A percentile compares a stretch with the other conserved stretches of the same genome.
phyloP scores from a whole-genome alignment of 2,329 filamentous ascomycete genomes.

The Aspergillus intermedius region DNA sequence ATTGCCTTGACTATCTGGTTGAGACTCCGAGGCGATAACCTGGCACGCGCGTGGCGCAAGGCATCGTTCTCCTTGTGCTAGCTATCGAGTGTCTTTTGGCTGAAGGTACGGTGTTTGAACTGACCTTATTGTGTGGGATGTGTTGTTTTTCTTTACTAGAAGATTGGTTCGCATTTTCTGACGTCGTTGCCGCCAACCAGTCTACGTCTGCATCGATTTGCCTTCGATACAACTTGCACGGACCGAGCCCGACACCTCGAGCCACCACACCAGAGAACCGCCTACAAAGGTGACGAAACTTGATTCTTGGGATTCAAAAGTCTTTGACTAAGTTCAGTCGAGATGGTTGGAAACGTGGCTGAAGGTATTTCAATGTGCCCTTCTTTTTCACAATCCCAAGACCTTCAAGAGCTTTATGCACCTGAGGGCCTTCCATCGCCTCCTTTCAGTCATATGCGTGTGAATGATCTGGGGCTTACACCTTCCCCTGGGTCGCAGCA shows the following conservation, averaged over 20 bases:
- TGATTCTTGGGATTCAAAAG: neutral
- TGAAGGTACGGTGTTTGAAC: too few species aligned
- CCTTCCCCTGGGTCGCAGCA: constrained; percentile 33
- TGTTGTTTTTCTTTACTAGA: too few species aligned
- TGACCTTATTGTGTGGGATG: too few species aligned
- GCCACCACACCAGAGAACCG: neutral
- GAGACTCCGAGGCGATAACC: too few species aligned
- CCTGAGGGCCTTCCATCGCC: constrained; percentile 17
- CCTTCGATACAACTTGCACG: neutral
- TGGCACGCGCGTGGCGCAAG: too few species aligned
- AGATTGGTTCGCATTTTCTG: too few species aligned
- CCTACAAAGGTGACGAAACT: neutral
- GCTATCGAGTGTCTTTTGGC: too few species aligned
- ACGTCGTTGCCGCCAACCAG: neutral
- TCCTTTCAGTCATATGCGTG: constrained; percentile 18
- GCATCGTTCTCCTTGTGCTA: too few species aligned
- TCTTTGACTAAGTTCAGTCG: constrained; percentile 1
- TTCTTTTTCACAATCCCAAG: constrained; percentile 9
- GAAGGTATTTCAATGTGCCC: constrained; percentile 37
- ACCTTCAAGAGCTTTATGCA: constrained; percentile 11
- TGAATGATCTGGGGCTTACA: constrained; percentile 39
- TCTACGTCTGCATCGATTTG: neutral
- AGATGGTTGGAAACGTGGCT: constrained; percentile 22
- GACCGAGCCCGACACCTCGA: neutral
- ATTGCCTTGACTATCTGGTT: too few species aligned